Evolutionary conservation across 495 filamentous ascomycete species (phyloP).

Genomic region (Aspergillus affinis): DNA sequence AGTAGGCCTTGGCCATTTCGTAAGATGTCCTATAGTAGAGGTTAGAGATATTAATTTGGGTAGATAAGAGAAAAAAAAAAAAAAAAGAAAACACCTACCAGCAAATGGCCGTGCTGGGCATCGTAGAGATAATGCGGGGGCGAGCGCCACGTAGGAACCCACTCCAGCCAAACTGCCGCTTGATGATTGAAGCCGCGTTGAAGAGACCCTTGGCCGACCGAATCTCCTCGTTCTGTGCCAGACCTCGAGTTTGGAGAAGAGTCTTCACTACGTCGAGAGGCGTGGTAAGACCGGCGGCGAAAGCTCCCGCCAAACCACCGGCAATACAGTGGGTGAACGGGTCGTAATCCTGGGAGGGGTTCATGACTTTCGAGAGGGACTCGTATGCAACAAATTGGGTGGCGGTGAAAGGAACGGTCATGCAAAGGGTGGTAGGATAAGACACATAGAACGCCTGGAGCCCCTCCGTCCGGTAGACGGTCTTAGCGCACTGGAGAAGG

Average conservation of each 20-base stretch:
- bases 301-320: constrained; percentile 86
- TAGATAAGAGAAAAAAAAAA: background rate
- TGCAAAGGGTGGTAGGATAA: constrained; percentile 95
- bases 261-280: constrained; percentile 98
- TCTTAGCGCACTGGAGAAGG: constrained; percentile 78
- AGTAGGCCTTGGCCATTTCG: constrained; percentile 76
- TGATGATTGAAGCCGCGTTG: constrained; percentile 79
- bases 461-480: constrained; percentile 85
- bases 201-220: constrained; percentile 80
- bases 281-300: constrained; percentile 90
- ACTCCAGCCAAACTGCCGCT: constrained; percentile 74
- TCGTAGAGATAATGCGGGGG: constrained; percentile 90
- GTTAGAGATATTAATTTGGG: constrained; percentile 18
- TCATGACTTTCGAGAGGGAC: constrained; percentile 90
- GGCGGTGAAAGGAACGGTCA: constrained; percentile 98
- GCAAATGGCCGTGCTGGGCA: constrained; percentile 98
- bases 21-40: constrained; percentile 60
- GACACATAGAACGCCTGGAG: constrained; percentile 95
- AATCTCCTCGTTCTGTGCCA: constrained; percentile 75
- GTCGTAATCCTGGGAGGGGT: constrained; percentile 80
- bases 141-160: constrained; percentile 93
- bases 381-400: constrained; percentile 97
- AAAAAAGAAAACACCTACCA: constrained; percentile 63
- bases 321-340: constrained; percentile 89
- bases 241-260: constrained; percentile 87